Base-by-base conservation (phyloP, 2,329 filamentous ascomycete species). In the Fusarium sp. region DNA sequence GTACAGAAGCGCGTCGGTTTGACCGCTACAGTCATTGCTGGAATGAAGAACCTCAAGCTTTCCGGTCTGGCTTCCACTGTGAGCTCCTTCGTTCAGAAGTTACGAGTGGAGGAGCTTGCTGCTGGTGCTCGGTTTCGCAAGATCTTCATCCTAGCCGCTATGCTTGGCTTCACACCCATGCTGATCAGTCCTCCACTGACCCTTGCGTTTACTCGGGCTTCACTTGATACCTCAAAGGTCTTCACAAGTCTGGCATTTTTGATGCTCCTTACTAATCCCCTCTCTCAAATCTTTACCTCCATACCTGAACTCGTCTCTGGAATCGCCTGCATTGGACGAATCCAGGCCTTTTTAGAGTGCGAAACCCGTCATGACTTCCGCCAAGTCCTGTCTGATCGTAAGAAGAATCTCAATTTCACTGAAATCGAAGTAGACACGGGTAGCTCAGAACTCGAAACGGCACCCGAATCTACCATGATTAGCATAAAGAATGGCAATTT, bases 111-210 rank as follows among this genome's bases (percentile, higher is more conserved):
- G 0, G 81, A 83, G 64, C 71, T 83, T 53, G 64, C 59, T 2
- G 62, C 73, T 6, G 81, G 79, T 3, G 77, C 73, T 33, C 64
- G 50, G 12, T 80, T 76, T 37, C 76, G 81, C 5, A 60, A 75
- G 46, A 58, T 81, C 2, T 37, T 69, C 9, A 75, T 78, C 37
- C 8, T 75, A 19, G 71, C 75, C 1, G 73, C 73, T 0, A n/a
- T 79, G 1, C 74, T 83, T 19, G 79, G 78, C 3, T 81, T 81
- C 30, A 58, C 77, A 4, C 85, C 85, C 0, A 49, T 81, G 0
- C 75, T 80, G 18, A 57, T 87, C 3, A 79, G 80, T 9, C 82
- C 81, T 0, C 72, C 80, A 3, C 28, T 82, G 12, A 81, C 80
- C 0, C 81, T 83, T 46, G 80, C 79, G 1, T 66, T 80, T 18